Percentiles rank a stretch among this genome's conserved stretches.
Conservation (phyloP, 805 yeast species). For the Cyberlindnera samutprakarnensis region DNA sequence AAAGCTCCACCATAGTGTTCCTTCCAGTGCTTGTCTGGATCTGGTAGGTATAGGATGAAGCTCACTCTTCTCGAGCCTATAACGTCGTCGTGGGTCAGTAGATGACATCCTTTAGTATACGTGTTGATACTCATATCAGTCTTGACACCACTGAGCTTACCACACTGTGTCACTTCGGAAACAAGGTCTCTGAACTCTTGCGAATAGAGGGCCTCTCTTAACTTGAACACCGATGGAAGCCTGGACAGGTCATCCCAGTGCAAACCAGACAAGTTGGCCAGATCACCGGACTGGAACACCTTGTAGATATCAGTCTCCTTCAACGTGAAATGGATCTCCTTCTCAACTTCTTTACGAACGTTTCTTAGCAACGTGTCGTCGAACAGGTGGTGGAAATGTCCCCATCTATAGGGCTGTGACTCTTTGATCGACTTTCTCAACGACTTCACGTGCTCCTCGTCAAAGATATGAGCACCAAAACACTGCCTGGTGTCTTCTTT, state of each 20-base stretch:
- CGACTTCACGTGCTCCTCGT: constrained; percentile 27
- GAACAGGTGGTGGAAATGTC: constrained; percentile 65
- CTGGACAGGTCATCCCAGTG: constrained; percentile 66
- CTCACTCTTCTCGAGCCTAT: constrained; percentile 92
- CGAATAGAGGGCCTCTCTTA: constrained; percentile 85
- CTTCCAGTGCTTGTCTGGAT: constrained; percentile 86
- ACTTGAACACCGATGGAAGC: constrained; percentile 66
- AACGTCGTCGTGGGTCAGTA: constrained; percentile 94
- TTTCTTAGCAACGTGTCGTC: constrained; percentile 69
- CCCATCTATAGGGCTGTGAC: constrained; percentile 86
- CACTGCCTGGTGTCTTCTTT: constrained; percentile 29
- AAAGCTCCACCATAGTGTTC: constrained; percentile 91
- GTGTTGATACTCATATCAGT: constrained; percentile 92
- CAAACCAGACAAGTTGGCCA: constrained; percentile 86
- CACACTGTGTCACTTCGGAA: constrained; percentile 74
- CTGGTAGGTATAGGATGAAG: constrained; percentile 87
- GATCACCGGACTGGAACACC: constrained; percentile 83
- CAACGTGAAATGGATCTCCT: constrained; percentile 80
- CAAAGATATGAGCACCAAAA: constrained; percentile 45
- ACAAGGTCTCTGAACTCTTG: constrained; percentile 75
- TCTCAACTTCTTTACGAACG: constrained; percentile 79
- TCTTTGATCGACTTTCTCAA: constrained; percentile 38
- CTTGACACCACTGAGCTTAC: constrained; percentile 81
- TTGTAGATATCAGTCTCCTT: constrained; percentile 97
- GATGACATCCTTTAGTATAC: constrained; percentile 88